Evolutionary conservation across 306 rosid species (phyloP).

Genomic region (Amphicarpaea edgeworthii): DNA sequence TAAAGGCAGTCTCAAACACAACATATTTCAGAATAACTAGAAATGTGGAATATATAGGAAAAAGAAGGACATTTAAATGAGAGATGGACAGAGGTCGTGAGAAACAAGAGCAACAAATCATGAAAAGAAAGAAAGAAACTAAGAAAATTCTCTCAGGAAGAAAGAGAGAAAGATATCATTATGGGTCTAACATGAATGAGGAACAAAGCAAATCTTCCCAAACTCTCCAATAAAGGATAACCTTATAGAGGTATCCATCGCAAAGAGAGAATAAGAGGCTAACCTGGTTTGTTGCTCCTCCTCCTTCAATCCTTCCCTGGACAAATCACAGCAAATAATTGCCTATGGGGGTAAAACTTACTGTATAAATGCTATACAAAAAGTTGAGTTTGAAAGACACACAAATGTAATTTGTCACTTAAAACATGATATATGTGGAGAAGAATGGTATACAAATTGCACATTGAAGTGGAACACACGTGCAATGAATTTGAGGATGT

Average conservation of each 20-base stretch:
- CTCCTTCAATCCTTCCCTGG: constrained; percentile 63
- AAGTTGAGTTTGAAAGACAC: constrained; percentile 38
- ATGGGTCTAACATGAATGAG: constrained; percentile 20
- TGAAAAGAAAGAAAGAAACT: constrained; percentile 22
- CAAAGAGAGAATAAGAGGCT: constrained; percentile 43
- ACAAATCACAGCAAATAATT: constrained; percentile 59
- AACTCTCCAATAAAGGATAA: constrained; percentile 47
- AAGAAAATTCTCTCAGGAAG: constrained; percentile 42
- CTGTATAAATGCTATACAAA: constrained; percentile 38
- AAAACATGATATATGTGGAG: constrained; percentile 19
- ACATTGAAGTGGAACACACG: constrained; percentile 31
- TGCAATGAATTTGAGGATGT: constrained; percentile 35
- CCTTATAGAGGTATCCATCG: constrained; percentile 44
- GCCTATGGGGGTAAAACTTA: constrained; percentile 46
- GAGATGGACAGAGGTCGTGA: background rate
- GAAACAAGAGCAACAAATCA: constrained; percentile 7
- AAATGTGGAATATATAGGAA: background rate
- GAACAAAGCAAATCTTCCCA: constrained; percentile 34
- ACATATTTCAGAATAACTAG: constrained; percentile 6
- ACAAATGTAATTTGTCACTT: constrained; percentile 22
- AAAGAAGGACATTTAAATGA: constrained; percentile 1
- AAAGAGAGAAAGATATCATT: constrained; percentile 37
- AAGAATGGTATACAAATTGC: constrained; percentile 22
- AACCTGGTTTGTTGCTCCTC: constrained; percentile 59
- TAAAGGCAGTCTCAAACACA: constrained; percentile 15